Conservation (phyloP, 805 yeast genomes). For the Scheffersomyces lignosus region DNA sequence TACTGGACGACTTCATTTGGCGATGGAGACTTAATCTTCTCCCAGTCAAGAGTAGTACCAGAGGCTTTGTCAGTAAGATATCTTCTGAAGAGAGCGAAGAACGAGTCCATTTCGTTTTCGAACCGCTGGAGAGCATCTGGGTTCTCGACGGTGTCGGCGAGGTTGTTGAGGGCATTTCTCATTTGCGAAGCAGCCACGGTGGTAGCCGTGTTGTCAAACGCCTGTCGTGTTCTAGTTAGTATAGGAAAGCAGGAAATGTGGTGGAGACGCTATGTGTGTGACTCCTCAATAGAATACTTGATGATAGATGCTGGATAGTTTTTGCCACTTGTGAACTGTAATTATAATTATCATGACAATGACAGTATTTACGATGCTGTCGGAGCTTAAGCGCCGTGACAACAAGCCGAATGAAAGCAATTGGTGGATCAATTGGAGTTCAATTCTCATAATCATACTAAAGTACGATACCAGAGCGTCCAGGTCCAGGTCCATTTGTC, state of each 20-base stretch:
- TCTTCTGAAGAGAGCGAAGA: constrained; percentile 90
- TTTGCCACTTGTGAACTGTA: too few species aligned
- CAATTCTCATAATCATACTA: too few species aligned
- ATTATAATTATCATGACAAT: too few species aligned
- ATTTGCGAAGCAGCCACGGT: constrained; percentile 96
- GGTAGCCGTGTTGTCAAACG: constrained; percentile 92
- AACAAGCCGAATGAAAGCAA: too few species aligned
- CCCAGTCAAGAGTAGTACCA: constrained; percentile 88
- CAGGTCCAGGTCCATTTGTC: too few species aligned
- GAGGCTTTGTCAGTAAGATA: constrained; percentile 87
- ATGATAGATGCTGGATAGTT: background rate
- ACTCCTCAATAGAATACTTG: background rate
- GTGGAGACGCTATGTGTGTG: background rate
- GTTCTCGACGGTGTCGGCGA: constrained; percentile 78
- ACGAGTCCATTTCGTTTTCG: constrained; percentile 91
- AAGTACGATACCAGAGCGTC: too few species aligned
- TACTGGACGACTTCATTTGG: constrained; percentile 88
- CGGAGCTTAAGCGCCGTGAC: too few species aligned
- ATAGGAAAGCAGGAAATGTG: background rate
- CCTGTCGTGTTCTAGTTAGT: constrained; percentile 47
- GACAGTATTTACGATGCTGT: too few species aligned
- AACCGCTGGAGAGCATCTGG: constrained; percentile 53
- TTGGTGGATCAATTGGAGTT: too few species aligned
- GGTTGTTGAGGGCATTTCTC: constrained; percentile 91
- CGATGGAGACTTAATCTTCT: constrained; percentile 87